Percentiles rank a stretch among this genome's conserved stretches.
These are phyloP conservation scores for Nothophaeocryptopus gaeumannii DNA, from an alignment of 2,329 filamentous ascomycete species.

Conservation along the genomic window DNA sequence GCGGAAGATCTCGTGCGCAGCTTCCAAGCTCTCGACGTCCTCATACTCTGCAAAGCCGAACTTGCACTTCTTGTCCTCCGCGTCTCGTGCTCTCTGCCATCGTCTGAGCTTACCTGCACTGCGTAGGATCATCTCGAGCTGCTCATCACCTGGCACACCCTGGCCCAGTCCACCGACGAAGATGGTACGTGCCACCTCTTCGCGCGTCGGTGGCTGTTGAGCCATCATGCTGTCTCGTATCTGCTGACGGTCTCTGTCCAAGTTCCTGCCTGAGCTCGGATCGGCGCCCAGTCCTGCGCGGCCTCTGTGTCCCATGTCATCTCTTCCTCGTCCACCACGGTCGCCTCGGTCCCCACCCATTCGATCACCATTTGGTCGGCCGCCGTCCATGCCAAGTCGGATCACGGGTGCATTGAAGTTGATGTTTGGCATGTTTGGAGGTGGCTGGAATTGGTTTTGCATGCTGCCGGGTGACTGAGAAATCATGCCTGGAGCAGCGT, in stretches of 20 bases:
- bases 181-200: constrained; percentile 88
- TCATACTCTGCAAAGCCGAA: constrained; percentile 98
- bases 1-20: constrained; percentile 78
- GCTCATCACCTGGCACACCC: constrained; percentile 71
- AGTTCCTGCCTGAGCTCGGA: constrained; percentile 54
- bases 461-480: constrained; percentile 72
- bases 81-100: constrained; percentile 77
- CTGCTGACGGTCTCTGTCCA: constrained; percentile 50
- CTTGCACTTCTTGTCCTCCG: constrained; percentile 75
- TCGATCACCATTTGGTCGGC: constrained; percentile 57
- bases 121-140: constrained; percentile 72
- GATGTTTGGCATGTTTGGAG: constrained; percentile 91
- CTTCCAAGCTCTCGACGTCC: constrained; percentile 80
- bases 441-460: constrained; percentile 80
- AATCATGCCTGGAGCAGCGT: constrained; percentile 73
- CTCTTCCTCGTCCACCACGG: constrained; percentile 30
- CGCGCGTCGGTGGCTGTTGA: constrained; percentile 76
- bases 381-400: constrained; percentile 73
- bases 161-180: constrained; percentile 85
- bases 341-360: constrained; percentile 19
- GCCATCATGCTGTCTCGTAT: constrained; percentile 34
- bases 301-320: constrained; percentile 36
- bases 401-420: constrained; percentile 98
- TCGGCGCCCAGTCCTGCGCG: constrained; percentile 50
- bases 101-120: constrained; percentile 73